Base-by-base conservation (phyloP, 2,329 filamentous ascomycete genomes). In the Sphaceloma murrayae region DNA sequence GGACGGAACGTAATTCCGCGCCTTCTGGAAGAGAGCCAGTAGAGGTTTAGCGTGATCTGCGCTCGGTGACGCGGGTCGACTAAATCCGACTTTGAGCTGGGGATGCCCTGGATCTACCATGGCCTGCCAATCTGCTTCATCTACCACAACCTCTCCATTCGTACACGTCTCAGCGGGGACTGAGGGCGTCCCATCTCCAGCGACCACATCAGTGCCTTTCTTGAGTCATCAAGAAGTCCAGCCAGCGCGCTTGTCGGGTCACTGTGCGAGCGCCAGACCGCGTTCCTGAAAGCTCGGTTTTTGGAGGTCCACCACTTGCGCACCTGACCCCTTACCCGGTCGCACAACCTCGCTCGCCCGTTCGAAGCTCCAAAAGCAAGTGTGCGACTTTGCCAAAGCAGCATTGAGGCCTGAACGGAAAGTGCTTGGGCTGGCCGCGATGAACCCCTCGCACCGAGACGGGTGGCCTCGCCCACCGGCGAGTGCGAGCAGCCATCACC, bases 391-490 rank as follows among this genome's bases (percentile, higher is more conserved):
- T 36, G 4, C 9, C 13, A 3, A 19, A 14, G 24, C 3, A 22
- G 6, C 9, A 10, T 36, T 8, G 18, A 36, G 7, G 24, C n/a
- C 17, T 14, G 8, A 22, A 22, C 6, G 8, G 18, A 14, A 22
- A 36, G 21, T 24, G 2, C 24, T 16, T 29, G 24, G 11, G 7
- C 26, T 30, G 24, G 36, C 36, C 36, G 34, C 34, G 39, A 51
- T 51, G 49, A 51, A 51, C 36, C 49, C 49, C 27, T 45, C 46
- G 29, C 49, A 46, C 21, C 32, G 45, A 24, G 45, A 46, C 16
- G 40, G 40, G 11, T 46, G 45, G 45, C 34, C 45, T 26, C 45
- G 34, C 16, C 34, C 45, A 21, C 45, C 45, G 10, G 45, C 30
- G 31, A 34, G 8, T 27, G 19, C 36, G 7, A 40, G 30, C 29